Base-by-base conservation (phyloP, 2,329 filamentous ascomycete genomes). In the Pyrenophora graminea region DNA sequence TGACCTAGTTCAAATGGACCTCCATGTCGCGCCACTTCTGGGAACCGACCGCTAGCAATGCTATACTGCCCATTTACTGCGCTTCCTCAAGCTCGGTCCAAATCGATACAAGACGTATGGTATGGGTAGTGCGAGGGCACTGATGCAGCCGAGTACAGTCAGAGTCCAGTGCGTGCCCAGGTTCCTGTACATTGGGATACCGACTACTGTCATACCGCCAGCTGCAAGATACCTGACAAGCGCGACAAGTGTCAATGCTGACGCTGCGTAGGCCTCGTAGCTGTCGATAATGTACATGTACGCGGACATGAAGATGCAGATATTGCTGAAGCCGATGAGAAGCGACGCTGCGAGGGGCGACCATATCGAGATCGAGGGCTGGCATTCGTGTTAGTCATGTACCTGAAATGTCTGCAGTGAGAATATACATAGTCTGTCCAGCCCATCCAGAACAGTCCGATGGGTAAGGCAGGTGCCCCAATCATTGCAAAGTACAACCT, bases 211-310 rank as follows among this genome's bases (percentile, higher is more conserved):
- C 73, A 77, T 76, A 2, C 64, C 74, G 6, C 75, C 75, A 6
- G 74, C 70, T 8, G 68, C 72, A 6, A 76, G 48, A 39, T 77
- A 77, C 12, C 76, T 57, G 10, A 75, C 70, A 23, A 77, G 50
- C 8, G 75, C 73, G 7, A 75, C 63, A 10, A 66, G 71, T 0
- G 76, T 76, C 21, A 82, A 65, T 0, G 79, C 80, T 3, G 72
- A 76, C 1, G 80, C 82, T 0, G 81, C 76, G 54, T 81, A 82
- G 6, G 74, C 74, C 37, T 80, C 79, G 58, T 84, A 85, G 8
- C 74, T 75, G 57, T 85, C 81, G 50, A 85, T 84, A 45, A 85
- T 79, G 61, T 85, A 85, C 71, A 81, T 70, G 51, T 81, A 82
- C 8, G 70, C 75, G 42, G 70, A 74, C 55, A 82, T 76, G 62